These are phyloP conservation scores for Trametes polyzona DNA, from an alignment of 1,284 basidiomycete species.

Conservation along the genomic window DNA sequence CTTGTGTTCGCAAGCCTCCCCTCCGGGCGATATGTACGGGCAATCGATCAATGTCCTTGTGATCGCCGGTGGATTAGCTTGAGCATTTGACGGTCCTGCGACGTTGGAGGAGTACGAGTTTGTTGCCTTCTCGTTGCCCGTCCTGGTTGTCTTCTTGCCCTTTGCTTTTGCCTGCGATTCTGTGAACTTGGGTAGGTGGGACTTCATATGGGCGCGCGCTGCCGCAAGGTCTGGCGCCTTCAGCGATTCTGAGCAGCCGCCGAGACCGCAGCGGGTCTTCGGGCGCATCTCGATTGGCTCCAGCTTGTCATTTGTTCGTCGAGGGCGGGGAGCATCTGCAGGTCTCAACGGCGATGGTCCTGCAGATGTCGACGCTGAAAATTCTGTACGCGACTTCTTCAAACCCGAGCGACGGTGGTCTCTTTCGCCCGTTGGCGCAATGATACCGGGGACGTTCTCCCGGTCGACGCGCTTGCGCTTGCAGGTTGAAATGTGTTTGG, in stretches of 20 bases:
- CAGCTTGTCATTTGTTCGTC: not conserved
- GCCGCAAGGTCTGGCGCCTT: not conserved
- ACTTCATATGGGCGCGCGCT: not conserved
- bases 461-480: too few relatives aligned
- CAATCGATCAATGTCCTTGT: not conserved
- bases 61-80: not conserved
- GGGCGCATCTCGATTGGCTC: not conserved
- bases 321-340: too few relatives aligned
- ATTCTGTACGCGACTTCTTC: too few relatives aligned
- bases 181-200: not conserved
- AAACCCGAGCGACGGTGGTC: too few relatives aligned
- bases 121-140: not conserved
- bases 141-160: not conserved
- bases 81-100: too few relatives aligned
- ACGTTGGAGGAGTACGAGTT: not conserved
- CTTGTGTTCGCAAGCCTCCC: not conserved
- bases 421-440: too few relatives aligned
- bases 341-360: too few relatives aligned
- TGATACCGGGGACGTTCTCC: too few relatives aligned
- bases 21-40: not conserved
- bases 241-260: not conserved
- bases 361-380: too few relatives aligned
- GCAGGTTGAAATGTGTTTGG: too few relatives aligned
- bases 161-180: not conserved
- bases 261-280: not conserved